Conservation (phyloP, 345 rosid genomes). For the Geranium rotundifolium region DNA sequence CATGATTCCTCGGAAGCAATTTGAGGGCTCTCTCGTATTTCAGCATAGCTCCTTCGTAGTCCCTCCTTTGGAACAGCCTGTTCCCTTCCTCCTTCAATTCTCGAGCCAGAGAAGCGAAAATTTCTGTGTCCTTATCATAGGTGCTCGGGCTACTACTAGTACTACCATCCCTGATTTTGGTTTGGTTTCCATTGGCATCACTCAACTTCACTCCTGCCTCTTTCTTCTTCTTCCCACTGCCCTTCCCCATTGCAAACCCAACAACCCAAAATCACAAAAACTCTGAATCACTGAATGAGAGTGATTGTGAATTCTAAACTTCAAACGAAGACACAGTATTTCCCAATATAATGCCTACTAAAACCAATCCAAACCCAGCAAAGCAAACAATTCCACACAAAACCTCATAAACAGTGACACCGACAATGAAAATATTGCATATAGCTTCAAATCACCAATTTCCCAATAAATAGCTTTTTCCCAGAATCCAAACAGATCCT, state of each 20-base stretch:
- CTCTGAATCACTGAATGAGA: too few species aligned
- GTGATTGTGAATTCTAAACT: background rate
- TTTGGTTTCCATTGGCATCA: constrained; percentile 30
- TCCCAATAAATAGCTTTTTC: background rate
- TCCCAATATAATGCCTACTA: background rate
- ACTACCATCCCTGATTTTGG: constrained; percentile 19
- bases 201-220: constrained; percentile 21
- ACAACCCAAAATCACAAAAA: background rate
- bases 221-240: constrained; percentile 34
- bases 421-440: background rate
- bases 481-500: background rate
- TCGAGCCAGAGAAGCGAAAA: constrained; percentile 51
- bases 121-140: constrained; percentile 36
- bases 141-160: constrained; percentile 17
- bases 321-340: background rate
- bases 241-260: constrained; percentile 33
- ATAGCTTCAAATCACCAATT: background rate
- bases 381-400: background rate
- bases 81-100: constrained; percentile 79
- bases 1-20: constrained; percentile 57
- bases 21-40: constrained; percentile 74
- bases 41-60: constrained; percentile 57
- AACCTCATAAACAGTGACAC: too few species aligned
- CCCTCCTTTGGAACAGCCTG: constrained; percentile 68
- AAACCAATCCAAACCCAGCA: too few species aligned